Base-by-base conservation (phyloP, 2,329 filamentous ascomycete genomes). In the Aspergillus vadensis region DNA sequence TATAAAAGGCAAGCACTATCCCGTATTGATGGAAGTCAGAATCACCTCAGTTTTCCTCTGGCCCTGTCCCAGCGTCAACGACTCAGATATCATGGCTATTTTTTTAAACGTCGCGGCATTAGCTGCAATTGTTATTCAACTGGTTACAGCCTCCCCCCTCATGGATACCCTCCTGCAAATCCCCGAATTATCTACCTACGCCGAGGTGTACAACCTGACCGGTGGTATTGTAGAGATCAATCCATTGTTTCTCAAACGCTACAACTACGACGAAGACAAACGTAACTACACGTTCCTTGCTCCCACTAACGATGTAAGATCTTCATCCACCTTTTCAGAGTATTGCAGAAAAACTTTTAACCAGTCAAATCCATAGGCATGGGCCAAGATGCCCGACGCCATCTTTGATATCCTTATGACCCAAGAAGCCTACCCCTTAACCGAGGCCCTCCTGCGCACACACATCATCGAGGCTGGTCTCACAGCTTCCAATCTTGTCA, bases 241-340 rank as follows among this genome's bases (percentile, higher is more conserved):
- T 8, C 50, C 32, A 9, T 10, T 53, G 10, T 41, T 53, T 6
- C 21, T 30, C 32, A 39, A 53, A 10, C 50, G 50, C 3, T 53
- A 39, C 8, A 53, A 39, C 50, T 53, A 53, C 36, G 50, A 53
- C 32, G 17, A 39, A 15, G 50, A 53, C 49, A 52, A 10, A 39
- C 50, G 50, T 21, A 53, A 53, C 19, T 53, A 53, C 23, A 53
- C 50, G 7, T 53, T 53, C 14, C 50, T 53, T 14, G 50, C 50
- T 6, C 50, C 50, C 10, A 53, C 50, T 8, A 41, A 53, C 8
- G 14, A 17, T 12, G 50, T 53, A 53, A 21, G 32, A 0, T n/a
- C 5, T 25, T 30, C 12, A n/a, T 14, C 3, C 14, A 17, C 9
- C 17, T 12, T 9, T 4, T 14, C 10, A 5, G 4, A 1, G 0